A percentile compares a stretch with the other conserved stretches of the same genome.
Conservation (phyloP, 495 filamentous ascomycete genomes). For the Cairneyella variabilis region DNA sequence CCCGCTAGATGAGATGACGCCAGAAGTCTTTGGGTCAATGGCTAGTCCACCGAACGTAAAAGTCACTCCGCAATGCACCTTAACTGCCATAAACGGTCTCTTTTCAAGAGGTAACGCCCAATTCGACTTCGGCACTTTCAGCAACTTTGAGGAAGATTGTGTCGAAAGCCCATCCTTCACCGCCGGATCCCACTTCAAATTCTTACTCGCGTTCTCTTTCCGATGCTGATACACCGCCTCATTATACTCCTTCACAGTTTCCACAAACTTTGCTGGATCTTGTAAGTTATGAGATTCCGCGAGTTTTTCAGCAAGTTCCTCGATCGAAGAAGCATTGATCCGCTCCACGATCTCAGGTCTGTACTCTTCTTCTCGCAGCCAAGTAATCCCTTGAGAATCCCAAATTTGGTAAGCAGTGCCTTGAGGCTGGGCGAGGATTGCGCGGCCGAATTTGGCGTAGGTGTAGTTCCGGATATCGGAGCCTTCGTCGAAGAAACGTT, state of each 20-base stretch:
- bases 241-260: constrained; percentile 50
- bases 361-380: constrained; percentile 57
- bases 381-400: constrained; percentile 44
- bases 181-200: constrained; percentile 47
- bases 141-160: constrained; percentile 31
- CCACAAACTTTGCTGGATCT: constrained; percentile 37
- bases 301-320: constrained; percentile 49
- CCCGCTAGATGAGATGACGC: constrained; percentile 41
- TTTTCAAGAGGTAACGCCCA: constrained; percentile 56
- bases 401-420: constrained; percentile 59
- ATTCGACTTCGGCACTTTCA: constrained; percentile 54
- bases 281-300: constrained; percentile 36
- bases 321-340: constrained; percentile 42
- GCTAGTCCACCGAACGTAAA: constrained; percentile 64
- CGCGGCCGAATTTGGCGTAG: constrained; percentile 56
- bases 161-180: constrained; percentile 55
- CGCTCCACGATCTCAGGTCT: constrained; percentile 47
- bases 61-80: constrained; percentile 56
- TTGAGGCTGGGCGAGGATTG: constrained; percentile 50
- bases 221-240: constrained; percentile 38
- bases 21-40: constrained; percentile 40
- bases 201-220: constrained; percentile 36
- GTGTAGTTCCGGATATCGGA: constrained; percentile 60
- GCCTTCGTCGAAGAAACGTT: constrained; percentile 62
- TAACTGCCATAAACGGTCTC: constrained; percentile 54